Evolutionary conservation across 805 yeast species (phyloP).

Genomic region (Hanseniaspora osmophila): DNA sequence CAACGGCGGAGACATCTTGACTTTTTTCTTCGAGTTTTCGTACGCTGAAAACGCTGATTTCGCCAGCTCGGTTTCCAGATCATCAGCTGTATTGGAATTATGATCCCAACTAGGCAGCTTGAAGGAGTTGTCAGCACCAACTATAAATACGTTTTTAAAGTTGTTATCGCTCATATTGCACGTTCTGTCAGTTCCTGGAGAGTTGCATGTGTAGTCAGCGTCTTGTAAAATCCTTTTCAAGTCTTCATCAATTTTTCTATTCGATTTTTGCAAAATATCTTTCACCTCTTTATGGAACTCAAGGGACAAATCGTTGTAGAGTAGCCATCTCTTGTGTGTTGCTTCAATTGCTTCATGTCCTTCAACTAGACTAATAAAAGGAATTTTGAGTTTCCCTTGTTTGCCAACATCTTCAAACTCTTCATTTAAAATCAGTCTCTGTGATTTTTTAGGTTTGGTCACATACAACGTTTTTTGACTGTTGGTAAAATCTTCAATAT

Average conservation of each 20-base stretch:
- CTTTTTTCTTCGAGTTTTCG: no score
- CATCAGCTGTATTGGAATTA: background rate
- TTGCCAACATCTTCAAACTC: conserved; percentile 4
- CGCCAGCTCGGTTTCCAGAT: no score
- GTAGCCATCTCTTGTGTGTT: conserved; percentile 26
- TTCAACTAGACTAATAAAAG: conserved; percentile 29
- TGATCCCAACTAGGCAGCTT: conserved; percentile 18
- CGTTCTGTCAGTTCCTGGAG: background rate
- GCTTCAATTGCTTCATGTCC: conserved; percentile 30
- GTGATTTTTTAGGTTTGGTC: conserved; percentile 9
- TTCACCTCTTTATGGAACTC: conserved; percentile 20
- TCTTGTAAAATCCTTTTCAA: conserved; percentile 16
- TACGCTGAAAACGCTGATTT: no score
- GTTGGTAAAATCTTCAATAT: conserved; percentile 19
- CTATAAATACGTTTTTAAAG: conserved; percentile 25
- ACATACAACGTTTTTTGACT: conserved; percentile 20
- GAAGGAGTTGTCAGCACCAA: conserved; percentile 32
- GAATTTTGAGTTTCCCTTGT: conserved; percentile 13
- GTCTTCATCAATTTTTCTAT: conserved; percentile 17
- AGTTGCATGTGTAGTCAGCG: no score
- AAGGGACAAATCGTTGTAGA: conserved; percentile 24
- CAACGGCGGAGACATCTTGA: no score
- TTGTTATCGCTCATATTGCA: conserved; percentile 6
- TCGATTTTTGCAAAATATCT: conserved; percentile 24
- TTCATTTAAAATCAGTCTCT: conserved; percentile 5